Evolutionary conservation across 768 basidiomycete genomes (phyloP), one percentile per base, ranked within the genome.

Genomic region (Lepiota venenata): DNA sequence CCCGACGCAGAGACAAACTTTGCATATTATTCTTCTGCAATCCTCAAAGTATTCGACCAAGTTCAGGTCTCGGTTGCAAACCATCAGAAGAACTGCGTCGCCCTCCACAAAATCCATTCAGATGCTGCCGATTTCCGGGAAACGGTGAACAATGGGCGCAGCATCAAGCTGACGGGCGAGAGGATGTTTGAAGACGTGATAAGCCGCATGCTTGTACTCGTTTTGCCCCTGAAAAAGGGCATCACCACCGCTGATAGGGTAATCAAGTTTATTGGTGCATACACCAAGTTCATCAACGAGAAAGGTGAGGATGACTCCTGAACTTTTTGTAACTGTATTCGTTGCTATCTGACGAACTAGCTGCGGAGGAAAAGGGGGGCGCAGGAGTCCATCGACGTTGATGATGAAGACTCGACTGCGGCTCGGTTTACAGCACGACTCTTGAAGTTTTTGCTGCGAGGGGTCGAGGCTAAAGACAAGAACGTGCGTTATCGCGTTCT

Each of bases 51-150:
- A 41, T 91, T 95, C 57, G 83, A 88, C 25, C 89, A 96, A 69
- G 88, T 77, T 0, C 91, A 94, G 66, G 71, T 66, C 6, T 82
- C 87, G 0, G 68, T 76, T 12, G 84, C 89, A 8, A 93, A 91
- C 66, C 94, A 98, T 68, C 84, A 87, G 57, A 97, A 97, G 76
- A 96, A 97, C 70, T 74, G 86, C 47, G 85, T 92, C 39, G 83
- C 84, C 0, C 79, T 97, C 2, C 77, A 91, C 74, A 92, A 92
- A 66, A 69, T 95, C 39, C 92, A 95, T 53, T 52, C 70, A 3
- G 77, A 87, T 50, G 86, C 85, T 9, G 82, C 85, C 1, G 61
- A 71, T 12, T 71, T 76, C 59, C 81, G 73, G 2, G 76, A 85
- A 56, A 52, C 72, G 2, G 64, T 79, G n/a, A 71, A 74, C 32